A percentile compares a stretch with the other conserved stretches of the same genome.
phyloP scores from a whole-genome alignment of 2,329 filamentous ascomycete genomes.

The Pyrenochaeta sp. region DNA sequence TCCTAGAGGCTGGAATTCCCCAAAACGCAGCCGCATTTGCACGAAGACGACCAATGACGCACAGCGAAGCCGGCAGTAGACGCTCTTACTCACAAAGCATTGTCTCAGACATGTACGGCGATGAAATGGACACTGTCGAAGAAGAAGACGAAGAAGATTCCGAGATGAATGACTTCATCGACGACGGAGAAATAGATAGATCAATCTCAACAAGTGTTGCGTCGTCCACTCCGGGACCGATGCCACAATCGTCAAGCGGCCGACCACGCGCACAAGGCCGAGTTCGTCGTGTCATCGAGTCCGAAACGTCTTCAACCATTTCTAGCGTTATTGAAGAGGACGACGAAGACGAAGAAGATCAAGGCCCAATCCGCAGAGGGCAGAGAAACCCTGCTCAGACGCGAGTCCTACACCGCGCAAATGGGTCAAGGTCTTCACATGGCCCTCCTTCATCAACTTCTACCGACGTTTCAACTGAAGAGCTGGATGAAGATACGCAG shows the following conservation, averaged over 20 bases:
- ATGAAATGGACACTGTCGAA: slow-evolving; percentile 54
- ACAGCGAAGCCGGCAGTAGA: slow-evolving; percentile 53
- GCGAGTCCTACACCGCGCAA: slow-evolving; percentile 43
- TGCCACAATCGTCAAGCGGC: slow-evolving; percentile 37
- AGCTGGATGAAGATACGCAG: slow-evolving; percentile 51
- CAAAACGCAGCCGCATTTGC: slow-evolving; percentile 27
- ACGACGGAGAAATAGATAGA: slow-evolving; percentile 40
- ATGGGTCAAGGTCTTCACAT: slow-evolving; percentile 42
- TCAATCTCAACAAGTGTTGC: slow-evolving; percentile 33
- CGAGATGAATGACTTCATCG: slow-evolving; percentile 54
- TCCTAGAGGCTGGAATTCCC: slow-evolving; percentile 37
- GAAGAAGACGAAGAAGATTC: slow-evolving; percentile 55
- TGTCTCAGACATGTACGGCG: slow-evolving; percentile 49
- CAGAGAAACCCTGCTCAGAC: slow-evolving; percentile 40
- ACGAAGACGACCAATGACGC: slow-evolving; percentile 47
- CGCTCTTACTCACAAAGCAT: slow-evolving; percentile 53
- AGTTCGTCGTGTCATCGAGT: slow-evolving; percentile 49
- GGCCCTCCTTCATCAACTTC: slow-evolving; percentile 45
- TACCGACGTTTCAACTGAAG: slow-evolving; percentile 46
- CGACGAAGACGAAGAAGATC: slow-evolving; percentile 50
- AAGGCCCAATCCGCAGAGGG: slow-evolving; percentile 45
- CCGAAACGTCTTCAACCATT: slow-evolving; percentile 49
- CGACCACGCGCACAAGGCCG: slow-evolving; percentile 33
- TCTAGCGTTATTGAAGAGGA: slow-evolving; percentile 45
- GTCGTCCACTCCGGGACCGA: slow-evolving; percentile 41